These are phyloP conservation scores for Zizania palustris DNA, from an alignment of 202 grass and related monocot species.

Conservation along the genomic window DNA sequence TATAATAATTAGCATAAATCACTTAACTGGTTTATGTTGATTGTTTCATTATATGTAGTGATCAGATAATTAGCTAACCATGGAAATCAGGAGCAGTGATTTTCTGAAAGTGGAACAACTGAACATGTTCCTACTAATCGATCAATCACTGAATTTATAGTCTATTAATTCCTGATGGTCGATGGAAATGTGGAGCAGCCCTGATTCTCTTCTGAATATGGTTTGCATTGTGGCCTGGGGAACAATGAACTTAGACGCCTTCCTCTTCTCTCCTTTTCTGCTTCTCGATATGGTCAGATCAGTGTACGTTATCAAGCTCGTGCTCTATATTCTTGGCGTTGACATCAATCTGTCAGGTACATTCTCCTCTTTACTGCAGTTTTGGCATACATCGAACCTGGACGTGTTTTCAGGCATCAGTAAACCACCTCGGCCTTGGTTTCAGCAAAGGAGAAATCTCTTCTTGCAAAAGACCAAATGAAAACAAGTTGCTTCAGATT, in stretches of 20 bases:
- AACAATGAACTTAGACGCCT: slow-evolving; percentile 36
- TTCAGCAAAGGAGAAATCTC: too few species aligned
- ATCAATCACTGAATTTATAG: background rate
- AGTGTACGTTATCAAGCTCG: background rate
- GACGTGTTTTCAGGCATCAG: slow-evolving; percentile 16
- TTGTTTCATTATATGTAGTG: background rate
- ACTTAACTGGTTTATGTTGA: background rate
- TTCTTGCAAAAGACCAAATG: background rate
- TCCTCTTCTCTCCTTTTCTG: background rate
- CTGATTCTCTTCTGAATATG: too few species aligned
- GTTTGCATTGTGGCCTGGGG: background rate
- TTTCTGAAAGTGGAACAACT: background rate
- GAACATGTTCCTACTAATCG: background rate
- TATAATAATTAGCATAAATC: background rate
- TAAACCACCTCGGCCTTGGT: background rate
- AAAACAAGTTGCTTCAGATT: background rate
- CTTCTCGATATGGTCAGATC: background rate
- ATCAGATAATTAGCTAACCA: background rate
- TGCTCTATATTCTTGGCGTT: background rate
- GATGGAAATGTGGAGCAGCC: too few species aligned
- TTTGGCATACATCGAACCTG: slow-evolving; percentile 18
- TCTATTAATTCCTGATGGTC: background rate
- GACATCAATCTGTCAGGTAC: background rate
- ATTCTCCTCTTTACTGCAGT: background rate
- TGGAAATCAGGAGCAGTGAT: background rate